These are phyloP conservation scores for Chaetoscypha palmicola DNA, from an alignment of 2,329 filamentous ascomycete genomes.

Conservation along the genomic window DNA sequence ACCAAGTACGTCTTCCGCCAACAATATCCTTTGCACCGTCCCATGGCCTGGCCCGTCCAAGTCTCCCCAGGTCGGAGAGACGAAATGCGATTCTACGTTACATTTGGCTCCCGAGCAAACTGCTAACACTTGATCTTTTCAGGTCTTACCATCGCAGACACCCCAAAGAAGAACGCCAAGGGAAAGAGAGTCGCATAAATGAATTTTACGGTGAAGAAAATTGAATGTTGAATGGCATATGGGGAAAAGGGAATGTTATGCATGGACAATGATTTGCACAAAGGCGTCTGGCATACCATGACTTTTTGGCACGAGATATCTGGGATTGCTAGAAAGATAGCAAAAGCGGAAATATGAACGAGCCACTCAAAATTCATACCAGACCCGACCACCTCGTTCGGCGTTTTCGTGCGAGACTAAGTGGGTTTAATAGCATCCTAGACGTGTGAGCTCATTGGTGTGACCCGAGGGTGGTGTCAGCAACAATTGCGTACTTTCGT, in stretches of 20 bases:
- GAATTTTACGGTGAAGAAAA: constrained; percentile 3
- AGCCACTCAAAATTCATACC: constrained; percentile 5
- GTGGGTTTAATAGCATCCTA: no score
- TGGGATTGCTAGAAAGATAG: constrained; percentile 5
- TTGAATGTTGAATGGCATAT: not conserved
- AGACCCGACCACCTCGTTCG: no score
- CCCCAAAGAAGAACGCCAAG: constrained; percentile 53
- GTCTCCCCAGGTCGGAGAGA: no score
- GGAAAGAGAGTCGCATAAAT: constrained; percentile 30
- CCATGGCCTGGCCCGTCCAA: not conserved
- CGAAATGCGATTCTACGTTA: no score
- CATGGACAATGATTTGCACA: constrained; percentile 6
- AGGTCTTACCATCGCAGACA: constrained; percentile 53
- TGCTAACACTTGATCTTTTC: constrained; percentile 16
- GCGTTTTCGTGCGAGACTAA: no score
- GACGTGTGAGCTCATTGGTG: no score
- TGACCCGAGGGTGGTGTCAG: no score
- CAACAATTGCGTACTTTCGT: no score
- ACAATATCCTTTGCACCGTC: constrained; percentile 36
- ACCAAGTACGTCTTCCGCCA: constrained; percentile 65
- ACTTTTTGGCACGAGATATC: constrained; percentile 3
- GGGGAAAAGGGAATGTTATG: constrained; percentile 1
- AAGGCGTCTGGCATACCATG: constrained; percentile 9
- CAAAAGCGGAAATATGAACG: constrained; percentile 3
- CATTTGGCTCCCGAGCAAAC: no score